Evolutionary conservation across 371 early-diverging fungal species (phyloP), one percentile per base, ranked within the genome.

Genomic region (Apophysomyces sp.): DNA sequence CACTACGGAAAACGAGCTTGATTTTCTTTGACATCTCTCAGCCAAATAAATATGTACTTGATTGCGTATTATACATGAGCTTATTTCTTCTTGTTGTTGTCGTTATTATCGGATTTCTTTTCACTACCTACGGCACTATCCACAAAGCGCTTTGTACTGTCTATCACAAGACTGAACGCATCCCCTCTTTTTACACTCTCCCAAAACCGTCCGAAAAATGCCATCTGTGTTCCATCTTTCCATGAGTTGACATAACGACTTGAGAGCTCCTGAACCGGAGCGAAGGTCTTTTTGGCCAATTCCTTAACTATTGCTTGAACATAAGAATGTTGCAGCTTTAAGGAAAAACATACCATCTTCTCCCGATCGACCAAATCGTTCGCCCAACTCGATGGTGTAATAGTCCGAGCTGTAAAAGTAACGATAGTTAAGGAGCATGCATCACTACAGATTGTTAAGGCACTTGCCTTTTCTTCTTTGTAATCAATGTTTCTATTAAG

Each of bases 171-270:
- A 27, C 27, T 51, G n/a, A 69, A 69, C 0, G 65, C 69, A 40
- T 69, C 69, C 15, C 69, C 69, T 15, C 69, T 58, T 55, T 56
- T 53, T 36, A 59, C 65, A 40, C 49, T 69, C 40, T 69, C 69
- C 58, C 55, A 69, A 54, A 69, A 69, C 9, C 62, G 29, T 3
- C 53, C 24, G 26, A 69, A 57, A 30, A 69, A 69, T 4, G 57
- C 49, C 8, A 30, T 32, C 55, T 69, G 69, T 0, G 69, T 64
- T 3, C 69, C 69, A 41, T 69, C 69, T 56, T 69, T 41, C 69
- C 69, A 69, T n/a, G 69, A 64, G 31, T 54, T 52, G 37, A 65
- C 55, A 16, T 64, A 69, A 0, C 69, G 64, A 32, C 55, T 56
- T 9, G 62, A 58, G 5, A 69, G 49, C 30, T 64, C 69, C 52